Evolutionary conservation across 768 basidiomycete genomes (phyloP), one percentile per base, ranked within the genome.

Genomic region (Tylopilus plumbeoviolaceoides): DNA sequence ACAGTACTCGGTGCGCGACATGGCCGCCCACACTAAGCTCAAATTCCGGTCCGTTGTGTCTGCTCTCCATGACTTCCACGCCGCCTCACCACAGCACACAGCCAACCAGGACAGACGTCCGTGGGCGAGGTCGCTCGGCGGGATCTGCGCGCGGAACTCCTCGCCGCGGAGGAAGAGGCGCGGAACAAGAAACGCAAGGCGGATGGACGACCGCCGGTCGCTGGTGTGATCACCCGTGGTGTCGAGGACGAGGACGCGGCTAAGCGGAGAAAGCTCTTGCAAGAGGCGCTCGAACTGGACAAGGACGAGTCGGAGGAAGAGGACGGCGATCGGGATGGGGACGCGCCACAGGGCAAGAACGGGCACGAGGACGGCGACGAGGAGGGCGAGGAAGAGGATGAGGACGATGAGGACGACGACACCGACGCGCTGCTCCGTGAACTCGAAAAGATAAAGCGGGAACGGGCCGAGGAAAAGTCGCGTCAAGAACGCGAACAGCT

Each of bases 361-460:
- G 14, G 2, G 36, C 17, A n/a, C 14, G 73, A 68, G 12, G 77
- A 73, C 12, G 44, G 11, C 2, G 35, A 25, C 23, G 61, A 79
- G 46, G 82, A 84, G 35, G 7, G 79, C 45, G 82, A 84, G 38
- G 38, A 38, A n/a, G 38, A 38, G n/a, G 8, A 7, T 15, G 38
- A 18, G 33, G 80, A 80, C 8, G 78, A 84, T 17, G 94, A 95
- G 57, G 63, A 64, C 21, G 63, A 65, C 25, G 64, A 95, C 49
- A 92, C 93, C 0, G 93, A 93, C 0, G 95, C 97, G 63, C 78
- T 99, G 21, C 76, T 99, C 56, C 85, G 93, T 23, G 97, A 99
- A 68, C 78, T 99, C n/a, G 95, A 97, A 72, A 98, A 95, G 75
- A 98, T 98, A 60, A 98, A 97, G 72, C 86, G 86, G 44, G 95